Conservation (phyloP, 2,329 filamentous ascomycete species). For the Colletotrichum sp. region DNA sequence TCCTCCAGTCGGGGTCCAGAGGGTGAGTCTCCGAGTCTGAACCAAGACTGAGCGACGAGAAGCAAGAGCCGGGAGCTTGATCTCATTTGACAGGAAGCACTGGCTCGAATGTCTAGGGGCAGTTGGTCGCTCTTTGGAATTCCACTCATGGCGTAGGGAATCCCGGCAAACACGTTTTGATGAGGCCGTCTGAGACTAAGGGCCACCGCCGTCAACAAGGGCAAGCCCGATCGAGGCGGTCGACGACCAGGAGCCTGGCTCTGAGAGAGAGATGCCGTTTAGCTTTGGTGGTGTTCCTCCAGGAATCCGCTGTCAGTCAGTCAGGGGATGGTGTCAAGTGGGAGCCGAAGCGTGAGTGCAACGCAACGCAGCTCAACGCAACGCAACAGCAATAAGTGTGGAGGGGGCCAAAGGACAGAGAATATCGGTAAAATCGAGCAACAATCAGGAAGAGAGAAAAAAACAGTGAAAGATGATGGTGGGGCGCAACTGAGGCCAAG, state of each 20-base stretch:
- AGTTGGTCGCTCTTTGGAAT: not conserved
- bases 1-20: not conserved
- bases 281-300: not conserved
- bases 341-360: not conserved
- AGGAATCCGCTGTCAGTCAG: not conserved
- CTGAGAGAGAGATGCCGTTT: not conserved
- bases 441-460: not conserved
- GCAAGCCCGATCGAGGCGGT: not conserved
- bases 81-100: not conserved
- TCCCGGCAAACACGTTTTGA: not conserved
- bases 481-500: not conserved
- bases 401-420: not conserved
- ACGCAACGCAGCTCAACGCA: not conserved
- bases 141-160: not conserved
- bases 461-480: not conserved
- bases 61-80: not conserved
- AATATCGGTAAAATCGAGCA: not conserved
- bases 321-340: not conserved
- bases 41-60: not conserved
- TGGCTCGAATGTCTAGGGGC: not conserved
- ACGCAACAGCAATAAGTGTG: not conserved
- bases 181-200: not conserved
- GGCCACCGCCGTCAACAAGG: not conserved
- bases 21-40: not conserved
- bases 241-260: not conserved